A percentile compares a stretch with the other conserved stretches of the same genome.
Conservation (phyloP, 2,329 filamentous ascomycete species). For the Teratosphaeria destructans region DNA sequence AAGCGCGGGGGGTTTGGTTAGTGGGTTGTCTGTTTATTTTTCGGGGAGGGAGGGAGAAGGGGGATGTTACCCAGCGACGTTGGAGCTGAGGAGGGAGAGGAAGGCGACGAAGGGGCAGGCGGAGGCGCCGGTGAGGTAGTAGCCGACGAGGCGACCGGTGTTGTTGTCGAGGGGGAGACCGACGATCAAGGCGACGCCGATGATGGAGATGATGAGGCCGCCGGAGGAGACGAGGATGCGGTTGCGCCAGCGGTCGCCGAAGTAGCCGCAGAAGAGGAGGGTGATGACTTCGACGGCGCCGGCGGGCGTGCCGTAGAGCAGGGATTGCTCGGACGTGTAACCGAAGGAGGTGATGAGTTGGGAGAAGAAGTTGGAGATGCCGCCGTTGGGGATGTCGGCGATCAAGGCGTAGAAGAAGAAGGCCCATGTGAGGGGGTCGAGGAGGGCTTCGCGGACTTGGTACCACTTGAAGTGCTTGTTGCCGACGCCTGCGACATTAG, state of each 20-base stretch:
- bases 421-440: conserved; percentile 50
- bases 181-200: conserved; percentile 56
- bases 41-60: neutral
- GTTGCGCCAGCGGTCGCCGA: conserved; percentile 47
- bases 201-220: conserved; percentile 43
- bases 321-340: conserved; percentile 50
- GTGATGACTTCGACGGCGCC: conserved; percentile 55
- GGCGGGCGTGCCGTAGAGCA: conserved; percentile 55
- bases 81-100: conserved; percentile 52
- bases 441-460: conserved; percentile 51
- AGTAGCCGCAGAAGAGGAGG: conserved; percentile 45
- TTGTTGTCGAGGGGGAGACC: conserved; percentile 49
- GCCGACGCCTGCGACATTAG: neutral
- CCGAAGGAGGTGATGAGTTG: conserved; percentile 54
- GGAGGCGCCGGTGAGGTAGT: conserved; percentile 53
- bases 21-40: neutral
- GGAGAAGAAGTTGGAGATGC: conserved; percentile 51
- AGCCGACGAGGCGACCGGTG: conserved; percentile 49
- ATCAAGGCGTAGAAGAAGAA: conserved; percentile 49
- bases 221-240: conserved; percentile 46
- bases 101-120: conserved; percentile 55
- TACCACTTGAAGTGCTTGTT: conserved; percentile 29
- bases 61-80: conserved; percentile 34
- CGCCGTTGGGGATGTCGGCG: conserved; percentile 40
- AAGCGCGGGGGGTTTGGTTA: conserved; percentile 24